Evolutionary conservation across 139 green algal species (phyloP).

Genomic region (Tetradesmus lagerheimii): DNA sequence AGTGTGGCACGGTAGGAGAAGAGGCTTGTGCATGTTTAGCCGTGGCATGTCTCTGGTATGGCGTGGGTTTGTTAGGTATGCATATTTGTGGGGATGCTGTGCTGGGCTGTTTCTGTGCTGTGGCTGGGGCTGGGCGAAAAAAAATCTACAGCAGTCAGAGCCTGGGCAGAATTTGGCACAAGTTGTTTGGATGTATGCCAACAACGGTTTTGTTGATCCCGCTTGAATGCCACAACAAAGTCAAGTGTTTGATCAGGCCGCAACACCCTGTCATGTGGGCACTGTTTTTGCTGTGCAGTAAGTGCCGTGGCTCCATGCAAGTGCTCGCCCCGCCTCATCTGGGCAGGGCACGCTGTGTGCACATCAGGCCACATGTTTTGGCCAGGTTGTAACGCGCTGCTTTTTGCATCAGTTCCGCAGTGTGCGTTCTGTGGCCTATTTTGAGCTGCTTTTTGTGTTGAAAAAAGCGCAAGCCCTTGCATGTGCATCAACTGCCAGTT

Average conservation of each 20-base stretch:
- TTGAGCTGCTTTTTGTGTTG: not conserved
- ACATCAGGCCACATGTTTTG: not conserved
- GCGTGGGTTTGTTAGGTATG: not conserved
- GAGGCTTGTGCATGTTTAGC: too few species aligned
- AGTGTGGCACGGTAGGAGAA: not conserved
- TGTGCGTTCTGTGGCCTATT: not conserved
- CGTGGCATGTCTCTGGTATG: not conserved
- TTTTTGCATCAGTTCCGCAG: not conserved
- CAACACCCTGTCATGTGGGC: not conserved
- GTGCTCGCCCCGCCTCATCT: not conserved
- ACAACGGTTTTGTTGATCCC: not conserved
- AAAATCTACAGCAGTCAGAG: not conserved
- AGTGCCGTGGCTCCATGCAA: not conserved
- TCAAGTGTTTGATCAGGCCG: too few species aligned
- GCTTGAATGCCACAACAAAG: too few species aligned
- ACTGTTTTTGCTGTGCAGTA: not conserved
- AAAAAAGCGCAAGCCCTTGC: not conserved
- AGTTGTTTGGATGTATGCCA: not conserved
- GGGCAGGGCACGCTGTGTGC: not conserved
- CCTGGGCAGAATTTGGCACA: not conserved
- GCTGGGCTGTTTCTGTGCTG: conserved; percentile 3
- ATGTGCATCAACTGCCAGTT: not conserved
- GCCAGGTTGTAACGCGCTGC: not conserved
- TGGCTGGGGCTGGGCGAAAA: not conserved
- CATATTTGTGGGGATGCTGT: not conserved